Base-by-base conservation (phyloP, 2,329 filamentous ascomycete species). In the Orbilia quercus region DNA sequence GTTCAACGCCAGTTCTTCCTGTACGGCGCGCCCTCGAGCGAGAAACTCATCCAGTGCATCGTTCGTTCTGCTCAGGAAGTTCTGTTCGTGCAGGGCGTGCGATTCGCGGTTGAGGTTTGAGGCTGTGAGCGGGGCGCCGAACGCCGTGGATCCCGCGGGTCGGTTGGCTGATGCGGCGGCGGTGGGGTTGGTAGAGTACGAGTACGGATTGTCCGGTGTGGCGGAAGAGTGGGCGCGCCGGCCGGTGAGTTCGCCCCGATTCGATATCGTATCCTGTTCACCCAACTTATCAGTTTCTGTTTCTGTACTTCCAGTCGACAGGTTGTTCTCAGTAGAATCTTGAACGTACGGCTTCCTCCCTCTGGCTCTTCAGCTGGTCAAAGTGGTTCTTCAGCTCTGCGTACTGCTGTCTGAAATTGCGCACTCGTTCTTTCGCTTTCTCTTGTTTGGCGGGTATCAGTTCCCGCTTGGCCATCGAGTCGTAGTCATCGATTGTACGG, bases 401-500 rank as follows among this genome's bases (percentile, higher is more conserved):
- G 1, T 98, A 86, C 79, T 98, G 94, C 45, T 85, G 81, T 69
- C 91, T 89, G 82, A 99, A 99, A 78, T 88, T 91, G 81, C 91
- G 90, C 69, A 96, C 85, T 47, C 95, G 88, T 79, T 96, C 92
- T 75, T 88, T 85, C 0, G 94, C 95, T 79, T 98, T 96, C 72
- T 95, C 90, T 77, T 96, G 91, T 82, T 98, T 99, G 71, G 91
- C 90, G 2, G 90, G 86, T 65, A 96, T 93, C 31, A 96, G 87
- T 81, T 99, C 95, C 78, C 94, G 91, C 76, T 91, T 91, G 0
- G 93, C 90, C 28, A 96, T 87, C 63, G 86, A 86, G 78, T 90
- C 88, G 84, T 99, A 99, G 80, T 97, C 93, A 82, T 97, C 93
- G 76, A 99, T 85, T 0, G 92, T 96, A 74, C 95, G 91, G 50